Base-by-base conservation (phyloP, 1,139 yeast species). In the Trichomonascaceae sp. region DNA sequence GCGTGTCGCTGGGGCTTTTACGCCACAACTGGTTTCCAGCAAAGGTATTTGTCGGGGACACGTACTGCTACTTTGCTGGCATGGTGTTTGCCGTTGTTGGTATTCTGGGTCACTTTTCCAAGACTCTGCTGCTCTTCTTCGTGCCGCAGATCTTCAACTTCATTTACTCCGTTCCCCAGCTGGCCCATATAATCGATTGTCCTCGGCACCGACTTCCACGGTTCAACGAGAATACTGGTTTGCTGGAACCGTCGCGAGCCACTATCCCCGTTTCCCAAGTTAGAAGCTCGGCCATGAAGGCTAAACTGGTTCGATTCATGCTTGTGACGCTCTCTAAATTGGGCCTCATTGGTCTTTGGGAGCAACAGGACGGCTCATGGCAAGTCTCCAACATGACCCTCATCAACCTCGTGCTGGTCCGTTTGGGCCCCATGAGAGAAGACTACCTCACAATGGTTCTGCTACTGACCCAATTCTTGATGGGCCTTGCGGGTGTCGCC, bases 61-160 rank as follows among this genome's bases (percentile, higher is more conserved):
- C 98, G 0, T 92, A 80, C 61, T 89, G 99, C 58, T 89, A 92
- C 58, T 85, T 89, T 56, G 84, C 95, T 22, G 99, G 99, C 3
- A 89, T 89, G 98, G 94, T 89, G 1, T 87, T 89, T 58, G 98
- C 97, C 0, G 92, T 87, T 26, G 94, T 84, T 17, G 97, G 97
- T 2, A 92, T 89, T 29, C 68, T 84, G 40, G 97, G 97, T 1
- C 99, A 89, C 60, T 92, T 87, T 54, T 82, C 96, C 31, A 89
- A 89, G 58, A 89, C 99, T 0, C 64, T 89, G 46, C 62, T 89
- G 55, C 59, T 87, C 26, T 78, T 89, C 53, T 78, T 89, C 53
- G 61, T 82, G 26, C 97, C 97, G 1, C 98, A 89, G 57, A 81
- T 89, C 34, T 59, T 84, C 57, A 89, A 89, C 53, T 92, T 92